Percentiles rank a stretch among this genome's conserved stretches.
Evolutionary conservation across 139 green algal species (phyloP).

Genomic region (Pseudopediastrum boryanum): DNA sequence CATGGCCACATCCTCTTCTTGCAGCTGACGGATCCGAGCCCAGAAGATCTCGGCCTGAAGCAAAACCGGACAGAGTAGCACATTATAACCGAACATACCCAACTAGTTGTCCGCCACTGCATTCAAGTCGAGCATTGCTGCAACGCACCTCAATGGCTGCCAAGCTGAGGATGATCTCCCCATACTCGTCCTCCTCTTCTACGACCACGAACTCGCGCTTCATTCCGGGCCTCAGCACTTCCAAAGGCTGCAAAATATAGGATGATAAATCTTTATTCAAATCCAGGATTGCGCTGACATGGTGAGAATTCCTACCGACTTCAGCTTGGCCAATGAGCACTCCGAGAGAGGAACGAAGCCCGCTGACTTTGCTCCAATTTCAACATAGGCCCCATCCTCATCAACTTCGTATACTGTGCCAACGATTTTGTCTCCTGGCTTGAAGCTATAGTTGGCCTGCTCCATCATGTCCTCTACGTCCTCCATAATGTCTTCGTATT

Average conservation of each 20-base stretch:
- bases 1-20: conserved; percentile 87
- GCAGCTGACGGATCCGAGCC: conserved; percentile 73
- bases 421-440: conserved; percentile 70
- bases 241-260: conserved; percentile 51
- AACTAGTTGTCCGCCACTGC: no score
- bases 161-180: conserved; percentile 81
- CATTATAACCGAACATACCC: no score
- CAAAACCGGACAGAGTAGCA: no score
- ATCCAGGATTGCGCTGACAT: neutral
- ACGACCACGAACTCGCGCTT: conserved; percentile 89
- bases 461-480: conserved; percentile 65
- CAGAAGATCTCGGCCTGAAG: conserved; percentile 64
- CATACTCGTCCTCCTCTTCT: conserved; percentile 74
- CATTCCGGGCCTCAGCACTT: conserved; percentile 73
- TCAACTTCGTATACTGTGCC: conserved; percentile 83
- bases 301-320: conserved; percentile 41
- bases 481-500: conserved; percentile 49
- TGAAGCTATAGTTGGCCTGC: conserved; percentile 54
- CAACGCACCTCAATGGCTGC: conserved; percentile 73
- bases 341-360: conserved; percentile 85
- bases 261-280: neutral
- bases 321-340: conserved; percentile 71
- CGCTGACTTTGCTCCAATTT: conserved; percentile 92
- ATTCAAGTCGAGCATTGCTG: no score
- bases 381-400: conserved; percentile 87